phyloP scores from a whole-genome alignment of 2,329 filamentous ascomycete species.

The Botryotinia globosa region DNA sequence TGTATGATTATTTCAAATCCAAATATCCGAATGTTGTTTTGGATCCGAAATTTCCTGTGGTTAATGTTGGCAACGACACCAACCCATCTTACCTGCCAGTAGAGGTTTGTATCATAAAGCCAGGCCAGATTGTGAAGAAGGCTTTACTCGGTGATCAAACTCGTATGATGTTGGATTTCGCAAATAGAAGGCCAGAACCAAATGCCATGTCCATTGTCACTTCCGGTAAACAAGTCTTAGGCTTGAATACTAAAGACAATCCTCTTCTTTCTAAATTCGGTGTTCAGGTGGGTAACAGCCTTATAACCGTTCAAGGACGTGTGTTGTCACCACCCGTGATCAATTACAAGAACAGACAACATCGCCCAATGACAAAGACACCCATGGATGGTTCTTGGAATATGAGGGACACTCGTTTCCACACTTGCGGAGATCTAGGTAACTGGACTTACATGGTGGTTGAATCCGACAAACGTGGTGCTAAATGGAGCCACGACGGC shows the following conservation, averaged over 20 bases:
- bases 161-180: conserved; percentile 66
- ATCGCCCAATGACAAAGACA: conserved; percentile 15
- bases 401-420: conserved; percentile 57
- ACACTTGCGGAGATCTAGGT: conserved; percentile 48
- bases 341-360: conserved; percentile 48
- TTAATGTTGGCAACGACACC: conserved; percentile 61
- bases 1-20: conserved; percentile 55
- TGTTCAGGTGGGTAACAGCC: conserved; percentile 51
- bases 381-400: conserved; percentile 66
- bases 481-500: accelerated
- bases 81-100: conserved; percentile 64
- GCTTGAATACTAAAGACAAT: conserved; percentile 49
- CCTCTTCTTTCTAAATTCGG: conserved; percentile 53
- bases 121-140: conserved; percentile 61
- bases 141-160: conserved; percentile 62
- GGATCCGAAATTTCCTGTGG: conserved; percentile 49
- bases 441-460: conserved; percentile 45
- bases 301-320: conserved; percentile 72
- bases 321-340: conserved; percentile 62
- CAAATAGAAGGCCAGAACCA: conserved; percentile 61
- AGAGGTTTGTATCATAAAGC: conserved; percentile 61
- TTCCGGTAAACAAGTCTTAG: conserved; percentile 55
- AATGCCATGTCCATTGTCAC: conserved; percentile 66
- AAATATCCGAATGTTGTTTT: conserved; percentile 51
- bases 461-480: conserved; percentile 19